Percentiles rank a stretch among this genome's conserved stretches.
These are phyloP conservation scores for Stylosanthes scabra DNA, from an alignment of 331 rosid species.

Conservation along the genomic window DNA sequence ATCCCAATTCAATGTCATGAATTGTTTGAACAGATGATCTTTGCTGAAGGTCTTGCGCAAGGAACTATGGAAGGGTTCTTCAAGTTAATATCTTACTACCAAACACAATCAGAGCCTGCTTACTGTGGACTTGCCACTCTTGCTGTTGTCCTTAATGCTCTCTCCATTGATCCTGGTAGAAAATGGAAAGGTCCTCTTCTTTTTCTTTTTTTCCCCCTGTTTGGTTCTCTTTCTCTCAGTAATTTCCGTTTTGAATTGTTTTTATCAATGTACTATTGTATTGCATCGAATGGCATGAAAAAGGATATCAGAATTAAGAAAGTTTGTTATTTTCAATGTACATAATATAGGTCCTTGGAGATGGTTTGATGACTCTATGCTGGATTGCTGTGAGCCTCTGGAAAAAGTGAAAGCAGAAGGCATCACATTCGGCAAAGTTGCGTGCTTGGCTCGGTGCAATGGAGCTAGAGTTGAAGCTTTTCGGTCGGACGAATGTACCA, in stretches of 20 bases:
- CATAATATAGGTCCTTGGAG: slow-evolving; percentile 88
- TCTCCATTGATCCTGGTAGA: slow-evolving; percentile 89
- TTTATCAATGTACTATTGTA: background rate
- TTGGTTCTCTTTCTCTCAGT: background rate
- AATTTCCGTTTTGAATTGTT: slow-evolving; percentile 10
- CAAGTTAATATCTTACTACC: slow-evolving; percentile 85
- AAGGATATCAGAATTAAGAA: background rate
- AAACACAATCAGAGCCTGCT: slow-evolving; percentile 96
- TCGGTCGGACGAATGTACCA: slow-evolving; percentile 55
- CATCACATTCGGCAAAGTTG: slow-evolving; percentile 91
- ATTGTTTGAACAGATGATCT: slow-evolving; percentile 51
- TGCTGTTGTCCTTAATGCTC: slow-evolving; percentile 88
- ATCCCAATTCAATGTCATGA: background rate
- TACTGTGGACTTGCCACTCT: slow-evolving; percentile 86
- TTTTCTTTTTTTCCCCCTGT: background rate
- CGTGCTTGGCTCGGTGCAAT: slow-evolving; percentile 92
- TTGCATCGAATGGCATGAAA: background rate
- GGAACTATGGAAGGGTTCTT: slow-evolving; percentile 91
- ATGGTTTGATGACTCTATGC: slow-evolving; percentile 96
- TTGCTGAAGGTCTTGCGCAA: slow-evolving; percentile 66
- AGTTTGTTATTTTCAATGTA: background rate
- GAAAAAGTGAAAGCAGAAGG: slow-evolving; percentile 66
- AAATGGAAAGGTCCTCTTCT: slow-evolving; percentile 85
- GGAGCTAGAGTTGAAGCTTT: slow-evolving; percentile 82
- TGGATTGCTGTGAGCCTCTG: slow-evolving; percentile 94